Percentiles rank a stretch among this genome's conserved stretches.
Evolutionary conservation across 805 yeast genomes (phyloP).

Genomic region (Metschnikowia gelsemii): DNA sequence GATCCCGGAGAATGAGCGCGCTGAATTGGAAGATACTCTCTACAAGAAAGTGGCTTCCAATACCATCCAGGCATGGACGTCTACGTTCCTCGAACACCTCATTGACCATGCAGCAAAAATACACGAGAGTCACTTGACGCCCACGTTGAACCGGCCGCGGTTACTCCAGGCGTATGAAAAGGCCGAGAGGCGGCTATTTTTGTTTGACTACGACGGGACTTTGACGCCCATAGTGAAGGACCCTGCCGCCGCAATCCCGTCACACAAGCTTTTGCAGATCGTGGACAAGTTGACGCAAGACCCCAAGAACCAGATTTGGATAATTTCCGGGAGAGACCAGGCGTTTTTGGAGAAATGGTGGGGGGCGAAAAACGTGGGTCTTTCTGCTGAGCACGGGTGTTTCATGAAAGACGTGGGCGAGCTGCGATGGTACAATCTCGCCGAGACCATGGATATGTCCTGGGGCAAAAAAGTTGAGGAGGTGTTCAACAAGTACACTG

Average conservation of each 20-base stretch:
- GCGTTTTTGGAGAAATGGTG: constrained; percentile 84
- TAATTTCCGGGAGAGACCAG: constrained; percentile 94
- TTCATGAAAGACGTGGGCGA: constrained; percentile 75
- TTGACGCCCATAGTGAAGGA: constrained; percentile 93
- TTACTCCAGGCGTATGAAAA: constrained; percentile 57
- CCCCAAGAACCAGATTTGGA: constrained; percentile 86
- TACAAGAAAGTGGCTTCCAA: constrained; percentile 64
- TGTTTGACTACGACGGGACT: constrained; percentile 98
- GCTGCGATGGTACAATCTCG: constrained; percentile 76
- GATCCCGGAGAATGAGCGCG: constrained; percentile 50
- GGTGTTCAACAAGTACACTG: constrained; percentile 72
- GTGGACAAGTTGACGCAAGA: constrained; percentile 64
- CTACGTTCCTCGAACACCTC: constrained; percentile 53
- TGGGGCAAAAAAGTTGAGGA: constrained; percentile 88
- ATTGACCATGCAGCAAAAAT: constrained; percentile 39
- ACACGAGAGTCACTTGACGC: constrained; percentile 52
- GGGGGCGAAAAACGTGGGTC: constrained; percentile 70
- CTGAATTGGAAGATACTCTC: constrained; percentile 49
- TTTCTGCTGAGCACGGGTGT: constrained; percentile 97
- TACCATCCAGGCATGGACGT: constrained; percentile 81
- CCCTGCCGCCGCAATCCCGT: constrained; percentile 98
- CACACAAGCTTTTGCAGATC: constrained; percentile 62
- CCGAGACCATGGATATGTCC: constrained; percentile 82
- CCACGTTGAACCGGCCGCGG: constrained; percentile 74
- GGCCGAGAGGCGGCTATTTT: constrained; percentile 69